These are phyloP conservation scores for Lactifluus pinguis DNA, from an alignment of 768 basidiomycete genomes.

Conservation along the genomic window DNA sequence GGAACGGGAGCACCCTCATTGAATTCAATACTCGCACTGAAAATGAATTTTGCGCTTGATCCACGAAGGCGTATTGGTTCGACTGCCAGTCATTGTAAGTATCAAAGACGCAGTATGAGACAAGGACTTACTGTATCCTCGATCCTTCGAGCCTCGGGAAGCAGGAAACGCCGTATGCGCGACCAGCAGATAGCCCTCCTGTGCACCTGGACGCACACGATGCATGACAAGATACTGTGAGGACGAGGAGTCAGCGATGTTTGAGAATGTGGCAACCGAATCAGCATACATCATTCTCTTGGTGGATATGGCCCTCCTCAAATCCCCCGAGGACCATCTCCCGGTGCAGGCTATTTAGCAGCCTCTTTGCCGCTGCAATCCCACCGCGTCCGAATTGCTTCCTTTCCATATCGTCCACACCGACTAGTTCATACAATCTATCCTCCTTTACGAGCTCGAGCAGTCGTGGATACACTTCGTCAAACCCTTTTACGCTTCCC, in stretches of 20 bases:
- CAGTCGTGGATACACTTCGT: slow-evolving; percentile 94
- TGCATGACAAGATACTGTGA: slow-evolving; percentile 86
- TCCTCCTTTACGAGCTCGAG: slow-evolving; percentile 82
- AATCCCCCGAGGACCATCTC: slow-evolving; percentile 88
- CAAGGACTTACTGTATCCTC: slow-evolving; percentile 59
- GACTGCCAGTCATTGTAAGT: slow-evolving; percentile 37
- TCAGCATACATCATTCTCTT: slow-evolving; percentile 74
- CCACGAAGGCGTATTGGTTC: slow-evolving; percentile 75
- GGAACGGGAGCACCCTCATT: slow-evolving; percentile 45
- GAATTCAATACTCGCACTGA: slow-evolving; percentile 69
- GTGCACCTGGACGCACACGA: slow-evolving; percentile 82
- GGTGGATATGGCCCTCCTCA: slow-evolving; percentile 91
- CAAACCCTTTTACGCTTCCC: slow-evolving; percentile 94
- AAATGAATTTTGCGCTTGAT: slow-evolving; percentile 70
- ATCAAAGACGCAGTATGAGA: not conserved
- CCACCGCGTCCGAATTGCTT: slow-evolving; percentile 22
- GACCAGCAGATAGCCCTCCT: slow-evolving; percentile 87
- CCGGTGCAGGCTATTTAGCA: slow-evolving; percentile 79
- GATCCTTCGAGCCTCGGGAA: slow-evolving; percentile 66
- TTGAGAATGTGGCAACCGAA: not conserved
- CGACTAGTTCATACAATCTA: slow-evolving; percentile 65
- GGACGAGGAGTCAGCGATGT: not conserved
- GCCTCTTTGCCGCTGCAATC: slow-evolving; percentile 38
- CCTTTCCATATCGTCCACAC: slow-evolving; percentile 27
- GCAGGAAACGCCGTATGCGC: slow-evolving; percentile 77